These are phyloP conservation scores for Penicillium roqueforti DNA, from an alignment of 495 filamentous ascomycete genomes.

Conservation along the genomic window DNA sequence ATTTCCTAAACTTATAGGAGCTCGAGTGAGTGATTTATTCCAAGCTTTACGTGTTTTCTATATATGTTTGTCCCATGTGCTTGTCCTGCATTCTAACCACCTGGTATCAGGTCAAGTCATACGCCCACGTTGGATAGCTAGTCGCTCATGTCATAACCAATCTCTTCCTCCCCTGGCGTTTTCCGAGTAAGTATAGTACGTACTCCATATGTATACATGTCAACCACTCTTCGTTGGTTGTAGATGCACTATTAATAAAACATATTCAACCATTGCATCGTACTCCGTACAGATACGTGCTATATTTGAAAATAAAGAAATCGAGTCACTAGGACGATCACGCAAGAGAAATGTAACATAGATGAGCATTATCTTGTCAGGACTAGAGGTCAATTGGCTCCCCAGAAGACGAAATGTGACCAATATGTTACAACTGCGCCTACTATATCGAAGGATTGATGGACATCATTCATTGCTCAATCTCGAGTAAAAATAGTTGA, in stretches of 20 bases:
- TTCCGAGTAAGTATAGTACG: background rate
- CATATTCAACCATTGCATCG: background rate
- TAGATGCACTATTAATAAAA: background rate
- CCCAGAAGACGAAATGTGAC: background rate
- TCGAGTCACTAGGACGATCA: background rate
- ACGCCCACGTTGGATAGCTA: background rate
- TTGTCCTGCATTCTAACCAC: background rate
- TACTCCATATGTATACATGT: background rate
- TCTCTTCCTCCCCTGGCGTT: background rate
- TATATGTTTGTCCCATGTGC: background rate
- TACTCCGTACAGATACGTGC: background rate
- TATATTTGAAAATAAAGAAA: background rate
- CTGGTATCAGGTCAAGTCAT: background rate
- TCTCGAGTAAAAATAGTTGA: background rate
- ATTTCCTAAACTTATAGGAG: background rate
- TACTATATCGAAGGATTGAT: background rate
- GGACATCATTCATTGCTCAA: background rate
- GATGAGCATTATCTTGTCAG: background rate
- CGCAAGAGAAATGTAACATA: background rate
- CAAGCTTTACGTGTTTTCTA: background rate
- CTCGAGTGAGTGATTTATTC: background rate
- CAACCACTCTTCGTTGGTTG: background rate
- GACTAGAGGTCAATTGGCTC: background rate
- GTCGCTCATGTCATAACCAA: background rate
- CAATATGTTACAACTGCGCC: background rate